Evolutionary conservation across 164 flowering plant species (phyloP).

Genomic region (Vitis riparia): DNA sequence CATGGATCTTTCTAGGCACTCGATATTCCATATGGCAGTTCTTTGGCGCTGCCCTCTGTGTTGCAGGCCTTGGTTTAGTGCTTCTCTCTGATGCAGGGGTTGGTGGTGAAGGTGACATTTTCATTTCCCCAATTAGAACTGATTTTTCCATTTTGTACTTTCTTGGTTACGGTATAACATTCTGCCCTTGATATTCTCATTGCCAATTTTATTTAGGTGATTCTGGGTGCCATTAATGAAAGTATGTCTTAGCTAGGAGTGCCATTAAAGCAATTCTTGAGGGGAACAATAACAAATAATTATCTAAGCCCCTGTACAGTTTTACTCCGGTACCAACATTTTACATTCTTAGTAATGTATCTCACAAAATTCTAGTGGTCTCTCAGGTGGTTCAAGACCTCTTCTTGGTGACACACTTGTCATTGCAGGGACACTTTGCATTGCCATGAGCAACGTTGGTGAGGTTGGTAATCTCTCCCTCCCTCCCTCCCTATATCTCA

Average conservation of each 20-base stretch:
- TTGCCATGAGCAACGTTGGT: conserved; percentile 69
- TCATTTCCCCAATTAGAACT: neutral
- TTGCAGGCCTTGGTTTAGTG: conserved; percentile 67
- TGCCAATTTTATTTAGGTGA: neutral
- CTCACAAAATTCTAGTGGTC: neutral
- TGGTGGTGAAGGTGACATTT: conserved; percentile 63
- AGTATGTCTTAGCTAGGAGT: no score
- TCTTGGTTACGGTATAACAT: neutral
- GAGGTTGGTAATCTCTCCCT: conserved; percentile 40
- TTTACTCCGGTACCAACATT: no score
- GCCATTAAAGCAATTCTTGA: neutral
- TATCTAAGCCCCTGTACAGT: no score
- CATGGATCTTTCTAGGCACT: conserved; percentile 67
- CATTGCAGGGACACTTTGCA: conserved; percentile 61
- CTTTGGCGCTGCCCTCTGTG: conserved; percentile 56
- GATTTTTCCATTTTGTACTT: neutral
- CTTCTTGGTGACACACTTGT: conserved; percentile 76
- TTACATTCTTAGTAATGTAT: no score
- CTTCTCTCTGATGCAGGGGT: conserved; percentile 71
- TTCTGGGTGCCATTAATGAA: no score
- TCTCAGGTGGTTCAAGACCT: conserved; percentile 66
- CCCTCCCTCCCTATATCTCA: neutral
- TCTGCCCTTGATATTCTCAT: neutral
- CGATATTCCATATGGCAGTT: conserved; percentile 64
- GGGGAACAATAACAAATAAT: neutral